Conservation (phyloP, 2,329 filamentous ascomycete species). For the Apiospora kogelbergensis region DNA sequence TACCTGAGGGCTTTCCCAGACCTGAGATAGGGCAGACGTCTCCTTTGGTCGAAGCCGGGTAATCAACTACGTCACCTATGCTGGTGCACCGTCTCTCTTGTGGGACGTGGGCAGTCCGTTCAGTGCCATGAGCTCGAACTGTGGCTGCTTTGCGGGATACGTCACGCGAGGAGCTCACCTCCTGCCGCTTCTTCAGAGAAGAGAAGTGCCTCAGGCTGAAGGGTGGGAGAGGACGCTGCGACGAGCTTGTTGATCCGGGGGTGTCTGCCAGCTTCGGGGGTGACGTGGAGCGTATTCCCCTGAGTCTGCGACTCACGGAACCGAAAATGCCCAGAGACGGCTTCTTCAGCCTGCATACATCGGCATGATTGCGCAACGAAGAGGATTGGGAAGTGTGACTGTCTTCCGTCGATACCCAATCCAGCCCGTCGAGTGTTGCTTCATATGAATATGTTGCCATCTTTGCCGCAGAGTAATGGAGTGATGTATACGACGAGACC, state of each 20-base stretch:
- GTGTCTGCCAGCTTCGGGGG: background rate
- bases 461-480: background rate
- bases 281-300: background rate
- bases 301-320: background rate
- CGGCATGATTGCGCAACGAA: background rate
- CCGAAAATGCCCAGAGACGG: background rate
- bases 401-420: background rate
- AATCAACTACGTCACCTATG: background rate
- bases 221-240: background rate
- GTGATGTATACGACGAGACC: background rate
- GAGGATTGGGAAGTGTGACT: background rate
- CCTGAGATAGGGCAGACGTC: background rate
- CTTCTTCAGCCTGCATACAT: background rate
- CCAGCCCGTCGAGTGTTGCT: background rate
- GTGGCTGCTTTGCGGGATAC: slow-evolving; percentile 3
- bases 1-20: background rate
- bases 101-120: background rate
- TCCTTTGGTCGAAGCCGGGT: background rate
- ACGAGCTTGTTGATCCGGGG: background rate
- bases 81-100: background rate
- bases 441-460: background rate
- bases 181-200: background rate
- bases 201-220: background rate
- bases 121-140: background rate
- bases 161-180: background rate